A percentile compares a stretch with the other conserved stretches of the same genome.
Conservation (phyloP, 805 yeast species). For the Zygoascus flipseniorum region DNA sequence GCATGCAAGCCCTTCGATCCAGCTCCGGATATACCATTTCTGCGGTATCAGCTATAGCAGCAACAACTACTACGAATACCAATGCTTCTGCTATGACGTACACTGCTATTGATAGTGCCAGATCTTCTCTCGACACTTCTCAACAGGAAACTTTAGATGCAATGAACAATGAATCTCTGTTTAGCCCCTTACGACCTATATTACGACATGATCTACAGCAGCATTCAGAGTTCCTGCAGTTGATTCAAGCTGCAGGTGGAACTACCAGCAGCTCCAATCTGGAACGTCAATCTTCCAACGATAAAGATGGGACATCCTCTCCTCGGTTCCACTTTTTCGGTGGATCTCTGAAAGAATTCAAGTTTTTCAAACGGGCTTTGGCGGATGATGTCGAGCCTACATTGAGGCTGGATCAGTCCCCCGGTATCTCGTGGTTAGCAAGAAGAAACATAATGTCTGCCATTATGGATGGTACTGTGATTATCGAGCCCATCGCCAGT, state of each 20-base stretch:
- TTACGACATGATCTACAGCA: constrained; percentile 6
- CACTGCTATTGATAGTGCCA: neutral
- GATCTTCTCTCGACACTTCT: neutral
- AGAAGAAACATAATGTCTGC: constrained; percentile 54
- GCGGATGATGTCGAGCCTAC: constrained; percentile 76
- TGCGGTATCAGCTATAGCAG: neutral
- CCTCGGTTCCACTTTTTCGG: neutral
- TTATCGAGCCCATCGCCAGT: constrained; percentile 80
- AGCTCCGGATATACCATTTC: neutral
- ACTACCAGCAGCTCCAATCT: neutral
- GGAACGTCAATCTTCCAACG: neutral
- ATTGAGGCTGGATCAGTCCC: constrained; percentile 52
- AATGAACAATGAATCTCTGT: neutral
- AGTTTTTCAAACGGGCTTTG: constrained; percentile 56
- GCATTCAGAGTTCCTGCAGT: neutral
- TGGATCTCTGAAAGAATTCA: constrained; percentile 38
- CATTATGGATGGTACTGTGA: constrained; percentile 70
- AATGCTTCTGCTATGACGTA: neutral
- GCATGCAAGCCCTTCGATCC: neutral
- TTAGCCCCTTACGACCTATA: constrained; percentile 5
- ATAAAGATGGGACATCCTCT: neutral
- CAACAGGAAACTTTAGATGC: neutral
- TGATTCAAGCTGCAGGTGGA: neutral
- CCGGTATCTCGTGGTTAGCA: constrained; percentile 54
- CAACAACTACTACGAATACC: neutral